phyloP scores from a whole-genome alignment of 169 alveolate species.

The Plasmodium coatneyi region DNA sequence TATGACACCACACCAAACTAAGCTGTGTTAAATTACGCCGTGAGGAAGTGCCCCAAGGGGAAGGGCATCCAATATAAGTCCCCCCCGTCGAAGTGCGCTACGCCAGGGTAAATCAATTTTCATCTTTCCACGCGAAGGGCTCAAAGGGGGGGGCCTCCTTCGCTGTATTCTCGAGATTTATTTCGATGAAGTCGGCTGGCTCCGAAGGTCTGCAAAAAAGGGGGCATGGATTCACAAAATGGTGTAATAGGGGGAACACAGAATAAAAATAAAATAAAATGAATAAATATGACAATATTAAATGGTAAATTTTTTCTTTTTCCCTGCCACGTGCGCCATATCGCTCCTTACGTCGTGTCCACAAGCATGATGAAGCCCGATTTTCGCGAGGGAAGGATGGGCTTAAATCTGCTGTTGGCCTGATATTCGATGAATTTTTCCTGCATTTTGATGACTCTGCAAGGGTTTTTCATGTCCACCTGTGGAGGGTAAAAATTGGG shows the following conservation, averaged over 20 bases:
- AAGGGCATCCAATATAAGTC: not conserved
- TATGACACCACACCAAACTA: not conserved
- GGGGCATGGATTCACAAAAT: not conserved
- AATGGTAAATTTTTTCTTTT: not conserved
- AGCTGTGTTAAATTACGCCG: not conserved
- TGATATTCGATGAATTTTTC: slow-evolving; percentile 85
- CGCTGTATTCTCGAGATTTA: slow-evolving; percentile 14
- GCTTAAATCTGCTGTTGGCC: slow-evolving; percentile 87
- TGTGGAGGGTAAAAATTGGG: slow-evolving; percentile 74
- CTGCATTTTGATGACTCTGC: slow-evolving; percentile 92
- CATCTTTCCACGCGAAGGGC: slow-evolving; percentile 76
- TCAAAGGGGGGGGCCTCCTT: slow-evolving; percentile 77
- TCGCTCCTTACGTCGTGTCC: slow-evolving; percentile 77
- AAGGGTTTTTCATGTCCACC: slow-evolving; percentile 90
- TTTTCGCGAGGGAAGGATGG: slow-evolving; percentile 89
- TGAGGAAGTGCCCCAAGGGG: not conserved
- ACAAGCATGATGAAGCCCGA: slow-evolving; percentile 89
- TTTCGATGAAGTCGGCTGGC: slow-evolving; percentile 71
- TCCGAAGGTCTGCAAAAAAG: slow-evolving; percentile 46
- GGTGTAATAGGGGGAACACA: not conserved
- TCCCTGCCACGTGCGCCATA: not conserved
- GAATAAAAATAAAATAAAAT: not conserved
- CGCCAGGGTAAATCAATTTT: slow-evolving; percentile 22
- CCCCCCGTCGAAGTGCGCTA: not conserved
- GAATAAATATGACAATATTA: not conserved